Evolutionary conservation across 352 stramenopile species (phyloP), one percentile per base, ranked within the genome.

Genomic region (Phytopythium vexans): DNA sequence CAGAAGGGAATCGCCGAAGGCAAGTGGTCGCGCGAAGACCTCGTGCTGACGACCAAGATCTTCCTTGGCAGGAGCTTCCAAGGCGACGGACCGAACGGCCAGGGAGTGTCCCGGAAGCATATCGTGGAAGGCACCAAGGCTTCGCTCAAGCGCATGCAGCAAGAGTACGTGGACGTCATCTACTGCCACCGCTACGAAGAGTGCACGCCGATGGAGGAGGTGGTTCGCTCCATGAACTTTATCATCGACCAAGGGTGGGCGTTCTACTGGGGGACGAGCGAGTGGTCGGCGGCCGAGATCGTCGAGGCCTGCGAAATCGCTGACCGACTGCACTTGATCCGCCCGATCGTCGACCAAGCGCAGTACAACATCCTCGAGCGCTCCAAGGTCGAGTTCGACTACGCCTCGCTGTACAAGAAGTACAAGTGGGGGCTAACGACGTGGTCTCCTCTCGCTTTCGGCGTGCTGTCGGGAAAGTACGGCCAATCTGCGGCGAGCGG

Each of bases 381-480:
- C 14, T 66, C 59, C 47, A 56, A 52, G n/a, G 70, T 88, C 31
- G 77, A 88, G 40, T 66, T 62, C 35, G 74, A 87, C 40, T 88
- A 79, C 58, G 46, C 42, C 31, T 40, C 60, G 7, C 50, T 87
- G 54, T 86, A 82, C 66, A 45, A 61, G 32, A 67, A 70, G 34
- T 82, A 83, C 55, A 80, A 80, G 12, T 35, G 72, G 12, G 76
- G 71, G 37, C 53, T 72, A 8, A 78, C 73, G 32, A 75, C 60
- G 35, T 86, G 68, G 64, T 74, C 47, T 40, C 75, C 75, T 12
- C 51, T 88, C 15, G 62, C 54, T 6, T 61, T 54, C 31, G 73
- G 77, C n/a, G 52, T 84, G 3, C 58, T 88, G 31, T 82, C 77
- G 35, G 74, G 58, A 55, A 86, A 87, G 59, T 85, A 86, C 69